Percentiles rank a stretch among this genome's conserved stretches.
phyloP scores from a whole-genome alignment of 1,139 yeast species.

The Torulaspora globosa region DNA sequence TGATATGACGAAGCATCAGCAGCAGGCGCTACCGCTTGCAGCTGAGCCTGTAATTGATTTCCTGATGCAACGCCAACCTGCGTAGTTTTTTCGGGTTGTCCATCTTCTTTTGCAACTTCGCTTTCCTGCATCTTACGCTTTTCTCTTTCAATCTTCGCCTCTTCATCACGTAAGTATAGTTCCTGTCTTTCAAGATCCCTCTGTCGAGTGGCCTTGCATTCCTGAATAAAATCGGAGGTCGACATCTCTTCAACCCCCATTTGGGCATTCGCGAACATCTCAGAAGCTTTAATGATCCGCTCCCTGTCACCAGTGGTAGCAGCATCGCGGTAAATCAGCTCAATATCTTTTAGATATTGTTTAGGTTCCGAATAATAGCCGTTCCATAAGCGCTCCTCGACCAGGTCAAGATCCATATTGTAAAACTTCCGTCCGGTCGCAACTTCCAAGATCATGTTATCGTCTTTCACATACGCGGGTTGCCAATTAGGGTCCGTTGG shows the following conservation, averaged over 20 bases:
- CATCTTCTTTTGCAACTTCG: neutral
- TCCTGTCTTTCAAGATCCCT: conserved; percentile 61
- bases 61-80: conserved; percentile 31
- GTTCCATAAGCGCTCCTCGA: conserved; percentile 95
- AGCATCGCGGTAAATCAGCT: conserved; percentile 77
- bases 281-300: conserved; percentile 80
- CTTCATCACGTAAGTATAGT: conserved; percentile 40
- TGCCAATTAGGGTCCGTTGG: conserved; percentile 35
- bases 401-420: conserved; percentile 90
- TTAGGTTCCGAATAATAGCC: conserved; percentile 92
- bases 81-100: conserved; percentile 1
- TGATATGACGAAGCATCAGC: neutral
- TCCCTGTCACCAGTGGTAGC: conserved; percentile 77
- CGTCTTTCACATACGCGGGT: conserved; percentile 55
- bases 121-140: conserved; percentile 13
- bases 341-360: conserved; percentile 80
- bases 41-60: conserved; percentile 29
- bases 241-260: conserved; percentile 91
- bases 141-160: conserved; percentile 28
- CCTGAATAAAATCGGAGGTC: conserved; percentile 63
- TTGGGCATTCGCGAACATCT: conserved; percentile 94
- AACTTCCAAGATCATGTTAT: conserved; percentile 75
- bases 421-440: conserved; percentile 66
- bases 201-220: conserved; percentile 69
- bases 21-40: conserved; percentile 4